phyloP scores from a whole-genome alignment of 441 rosid genomes.

The Corymbia citriodora region DNA sequence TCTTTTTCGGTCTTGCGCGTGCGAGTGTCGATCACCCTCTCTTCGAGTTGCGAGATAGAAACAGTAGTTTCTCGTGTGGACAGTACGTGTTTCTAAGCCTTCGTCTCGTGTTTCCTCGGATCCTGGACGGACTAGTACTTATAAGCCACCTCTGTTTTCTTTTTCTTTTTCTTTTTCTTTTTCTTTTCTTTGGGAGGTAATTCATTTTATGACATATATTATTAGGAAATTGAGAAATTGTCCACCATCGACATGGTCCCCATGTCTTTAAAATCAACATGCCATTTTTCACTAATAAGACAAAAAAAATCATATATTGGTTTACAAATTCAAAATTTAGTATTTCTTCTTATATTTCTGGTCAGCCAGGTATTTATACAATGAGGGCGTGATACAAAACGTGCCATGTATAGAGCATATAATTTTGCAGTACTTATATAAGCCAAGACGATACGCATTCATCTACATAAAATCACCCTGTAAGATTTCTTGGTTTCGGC shows the following conservation, averaged over 20 bases:
- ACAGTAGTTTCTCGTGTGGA: background rate
- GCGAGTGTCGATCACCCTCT: background rate
- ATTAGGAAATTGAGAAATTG: background rate
- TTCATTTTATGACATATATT: background rate
- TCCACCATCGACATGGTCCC: background rate
- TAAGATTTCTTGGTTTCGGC: background rate
- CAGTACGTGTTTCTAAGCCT: background rate
- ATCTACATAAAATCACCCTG: background rate
- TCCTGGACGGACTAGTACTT: background rate
- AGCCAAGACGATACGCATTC: background rate
- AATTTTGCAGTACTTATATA: background rate
- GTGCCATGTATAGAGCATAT: accelerated
- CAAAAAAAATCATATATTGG: no score
- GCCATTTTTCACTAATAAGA: background rate
- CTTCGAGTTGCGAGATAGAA: background rate
- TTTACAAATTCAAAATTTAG: background rate
- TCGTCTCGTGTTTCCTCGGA: background rate
- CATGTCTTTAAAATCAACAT: background rate
- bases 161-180: background rate
- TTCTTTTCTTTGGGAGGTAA: background rate
- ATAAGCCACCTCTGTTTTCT: background rate
- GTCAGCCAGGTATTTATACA: background rate
- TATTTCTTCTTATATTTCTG: background rate
- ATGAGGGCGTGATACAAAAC: background rate
- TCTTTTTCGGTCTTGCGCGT: background rate